Evolutionary conservation across 1,284 basidiomycete genomes (phyloP).

Genomic region (Athelia sp.): DNA sequence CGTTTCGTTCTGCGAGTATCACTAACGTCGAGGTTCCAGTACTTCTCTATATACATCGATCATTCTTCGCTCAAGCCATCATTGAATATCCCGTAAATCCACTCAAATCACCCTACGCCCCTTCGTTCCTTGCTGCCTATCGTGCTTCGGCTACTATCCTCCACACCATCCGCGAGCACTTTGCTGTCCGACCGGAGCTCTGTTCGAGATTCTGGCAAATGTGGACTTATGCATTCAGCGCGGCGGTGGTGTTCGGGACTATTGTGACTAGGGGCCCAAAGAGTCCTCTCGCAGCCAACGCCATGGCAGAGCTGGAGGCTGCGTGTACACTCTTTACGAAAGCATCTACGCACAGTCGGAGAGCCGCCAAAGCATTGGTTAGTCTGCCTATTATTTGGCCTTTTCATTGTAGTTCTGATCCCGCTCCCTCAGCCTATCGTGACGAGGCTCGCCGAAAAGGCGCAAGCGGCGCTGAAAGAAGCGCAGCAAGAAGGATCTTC

Average conservation of each 20-base stretch:
- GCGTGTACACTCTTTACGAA: conserved; percentile 56
- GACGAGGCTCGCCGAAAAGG: conserved; percentile 50
- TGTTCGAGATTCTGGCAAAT: conserved; percentile 52
- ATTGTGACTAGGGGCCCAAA: conserved; percentile 60
- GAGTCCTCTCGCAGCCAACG: conserved; percentile 51
- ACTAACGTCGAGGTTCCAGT: conserved; percentile 32
- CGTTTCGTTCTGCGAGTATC: conserved; percentile 1
- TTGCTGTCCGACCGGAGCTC: conserved; percentile 43
- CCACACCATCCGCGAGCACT: conserved; percentile 51
- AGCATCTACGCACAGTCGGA: conserved; percentile 46
- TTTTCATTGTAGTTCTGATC: neutral
- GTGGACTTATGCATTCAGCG: conserved; percentile 65
- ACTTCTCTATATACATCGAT: conserved; percentile 62
- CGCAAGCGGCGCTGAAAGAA: conserved; percentile 37
- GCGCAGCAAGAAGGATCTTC: conserved; percentile 20
- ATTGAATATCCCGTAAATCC: conserved; percentile 58
- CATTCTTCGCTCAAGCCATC: conserved; percentile 68
- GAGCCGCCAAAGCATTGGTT: conserved; percentile 58
- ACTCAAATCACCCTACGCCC: conserved; percentile 51
- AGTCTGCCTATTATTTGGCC: conserved; percentile 24
- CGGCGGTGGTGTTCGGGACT: conserved; percentile 65
- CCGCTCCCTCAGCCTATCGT: conserved; percentile 36
- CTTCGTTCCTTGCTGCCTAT: conserved; percentile 63
- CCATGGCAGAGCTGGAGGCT: conserved; percentile 59
- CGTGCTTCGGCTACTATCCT: conserved; percentile 53